Base-by-base conservation (phyloP, 192 early-diverging fungal species). In the Coemansia sp. region DNA sequence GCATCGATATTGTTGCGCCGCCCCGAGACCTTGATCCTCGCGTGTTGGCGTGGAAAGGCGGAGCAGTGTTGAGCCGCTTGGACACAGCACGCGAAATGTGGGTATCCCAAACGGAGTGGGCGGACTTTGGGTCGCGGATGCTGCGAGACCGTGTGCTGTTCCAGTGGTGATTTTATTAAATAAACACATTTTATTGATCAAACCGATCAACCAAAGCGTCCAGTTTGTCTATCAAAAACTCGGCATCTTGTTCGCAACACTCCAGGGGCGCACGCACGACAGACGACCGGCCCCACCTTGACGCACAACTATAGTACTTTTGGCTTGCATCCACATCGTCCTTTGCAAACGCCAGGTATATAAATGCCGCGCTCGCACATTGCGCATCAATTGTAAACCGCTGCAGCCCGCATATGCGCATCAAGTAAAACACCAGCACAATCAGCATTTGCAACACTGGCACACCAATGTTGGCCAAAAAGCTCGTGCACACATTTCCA, bases 31-130 rank as follows among this genome's bases (percentile, higher is more conserved):
- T 96, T 26, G 93, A 96, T 54, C 89, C 92, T 2, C 75, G 90
- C 6, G 74, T 94, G 53, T 65, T 96, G 55, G 89, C 86, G 2
- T 96, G 94, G 94, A 96, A 94, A 68, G 94, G 94, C 16, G 92
- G 83, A 1, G 85, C 89, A 3, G 91, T 95, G 11, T 72, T 93
- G 61, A 82, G 86, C 51, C 85, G 91, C 50, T 77, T 94, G 26
- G 94, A 95, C 17, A 86, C 82, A 51, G 85, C 89, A 3, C 86
- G 83, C 45, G 92, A 95, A 17, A 74, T 92, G 83, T 95, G 92
- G 92, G 82, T 95, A 22, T 83, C 86, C 1, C 48, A 58, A 11
- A 55, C 68, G 10, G 92, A 94, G 61, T 95, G 93, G 92, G 65
- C 83, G 0, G 82, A 89, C 62, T 78, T 87, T 72, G 91, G 91